These are phyloP conservation scores for Cryptococcus jaspeensis DNA, from an alignment of 1,284 basidiomycete species.

Conservation along the genomic window DNA sequence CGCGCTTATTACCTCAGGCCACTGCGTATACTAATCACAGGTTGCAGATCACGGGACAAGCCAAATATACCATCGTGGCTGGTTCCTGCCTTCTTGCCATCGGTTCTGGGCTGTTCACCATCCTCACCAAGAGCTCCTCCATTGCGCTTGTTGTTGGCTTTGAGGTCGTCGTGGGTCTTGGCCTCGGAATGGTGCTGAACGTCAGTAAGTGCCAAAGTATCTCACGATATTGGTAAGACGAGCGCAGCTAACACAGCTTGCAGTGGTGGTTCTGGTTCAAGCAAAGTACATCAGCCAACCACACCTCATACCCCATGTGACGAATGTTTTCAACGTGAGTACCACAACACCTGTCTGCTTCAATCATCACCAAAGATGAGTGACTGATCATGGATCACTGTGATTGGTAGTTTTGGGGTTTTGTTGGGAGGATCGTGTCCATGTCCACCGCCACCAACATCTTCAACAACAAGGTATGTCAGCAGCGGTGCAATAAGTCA, in stretches of 20 bases:
- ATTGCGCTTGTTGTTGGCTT: slow-evolving; percentile 22
- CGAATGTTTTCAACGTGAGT: slow-evolving; percentile 27
- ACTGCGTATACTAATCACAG: too few species aligned
- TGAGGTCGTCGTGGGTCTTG: slow-evolving; percentile 24
- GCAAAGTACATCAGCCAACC: slow-evolving; percentile 19
- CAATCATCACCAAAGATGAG: neutral
- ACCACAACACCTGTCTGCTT: too few species aligned
- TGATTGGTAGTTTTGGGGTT: slow-evolving; percentile 22
- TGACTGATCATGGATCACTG: neutral
- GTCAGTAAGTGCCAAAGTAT: slow-evolving; percentile 11
- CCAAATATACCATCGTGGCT: slow-evolving; percentile 24
- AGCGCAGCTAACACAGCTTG: neutral
- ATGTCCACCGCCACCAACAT: slow-evolving; percentile 30
- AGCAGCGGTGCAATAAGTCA: neutral
- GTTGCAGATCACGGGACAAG: slow-evolving; percentile 18
- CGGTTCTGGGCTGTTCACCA: slow-evolving; percentile 21
- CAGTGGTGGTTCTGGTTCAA: slow-evolving; percentile 27
- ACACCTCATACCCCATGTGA: slow-evolving; percentile 23
- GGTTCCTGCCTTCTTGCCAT: slow-evolving; percentile 20
- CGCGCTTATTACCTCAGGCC: too few species aligned
- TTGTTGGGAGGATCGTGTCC: slow-evolving; percentile 27
- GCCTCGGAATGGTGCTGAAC: slow-evolving; percentile 24
- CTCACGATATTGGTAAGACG: neutral
- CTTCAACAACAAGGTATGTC: slow-evolving; percentile 31
- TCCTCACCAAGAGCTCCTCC: slow-evolving; percentile 10